phyloP scores from a whole-genome alignment of 2,329 filamentous ascomycete genomes.

The Pseudogymnoascus sp. region DNA sequence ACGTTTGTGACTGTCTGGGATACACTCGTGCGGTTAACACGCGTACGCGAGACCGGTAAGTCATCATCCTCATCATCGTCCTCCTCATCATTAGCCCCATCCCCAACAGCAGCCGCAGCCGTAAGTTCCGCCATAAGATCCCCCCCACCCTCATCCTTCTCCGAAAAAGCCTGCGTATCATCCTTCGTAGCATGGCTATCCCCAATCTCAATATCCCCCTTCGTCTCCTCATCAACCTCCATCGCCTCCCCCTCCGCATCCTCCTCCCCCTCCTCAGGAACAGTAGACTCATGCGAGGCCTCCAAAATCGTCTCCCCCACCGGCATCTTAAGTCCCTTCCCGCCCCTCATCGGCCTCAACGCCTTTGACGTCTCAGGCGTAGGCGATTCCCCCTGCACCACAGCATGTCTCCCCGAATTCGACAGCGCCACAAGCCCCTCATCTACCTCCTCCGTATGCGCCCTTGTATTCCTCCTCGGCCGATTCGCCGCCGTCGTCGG shows the following conservation, averaged over 20 bases:
- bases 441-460: slow-evolving; percentile 40
- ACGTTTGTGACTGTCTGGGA: slow-evolving; percentile 27
- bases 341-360: slow-evolving; percentile 22
- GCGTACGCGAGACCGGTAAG: slow-evolving; percentile 35
- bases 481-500: slow-evolving; percentile 24
- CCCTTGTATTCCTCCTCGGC: slow-evolving; percentile 24
- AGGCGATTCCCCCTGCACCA: slow-evolving; percentile 40
- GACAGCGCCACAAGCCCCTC: slow-evolving; percentile 53
- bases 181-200: slow-evolving; percentile 20
- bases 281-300: slow-evolving; percentile 28
- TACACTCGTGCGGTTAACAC: slow-evolving; percentile 33
- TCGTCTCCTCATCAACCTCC: slow-evolving; percentile 18
- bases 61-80: slow-evolving; percentile 27
- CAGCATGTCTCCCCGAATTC: slow-evolving; percentile 52
- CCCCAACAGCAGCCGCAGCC: slow-evolving; percentile 14
- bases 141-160: neutral
- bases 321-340: slow-evolving; percentile 27
- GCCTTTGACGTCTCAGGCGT: slow-evolving; percentile 46
- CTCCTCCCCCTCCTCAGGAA: slow-evolving; percentile 21
- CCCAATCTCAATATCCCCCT: slow-evolving; percentile 8
- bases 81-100: slow-evolving; percentile 14
- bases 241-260: slow-evolving; percentile 19
- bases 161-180: slow-evolving; percentile 8
- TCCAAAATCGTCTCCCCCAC: slow-evolving; percentile 27
- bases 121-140: slow-evolving; percentile 12